A percentile compares a stretch with the other conserved stretches of the same genome.
Evolutionary conservation across 768 basidiomycete genomes (phyloP).

Genomic region (Pleurotus eryngii): DNA sequence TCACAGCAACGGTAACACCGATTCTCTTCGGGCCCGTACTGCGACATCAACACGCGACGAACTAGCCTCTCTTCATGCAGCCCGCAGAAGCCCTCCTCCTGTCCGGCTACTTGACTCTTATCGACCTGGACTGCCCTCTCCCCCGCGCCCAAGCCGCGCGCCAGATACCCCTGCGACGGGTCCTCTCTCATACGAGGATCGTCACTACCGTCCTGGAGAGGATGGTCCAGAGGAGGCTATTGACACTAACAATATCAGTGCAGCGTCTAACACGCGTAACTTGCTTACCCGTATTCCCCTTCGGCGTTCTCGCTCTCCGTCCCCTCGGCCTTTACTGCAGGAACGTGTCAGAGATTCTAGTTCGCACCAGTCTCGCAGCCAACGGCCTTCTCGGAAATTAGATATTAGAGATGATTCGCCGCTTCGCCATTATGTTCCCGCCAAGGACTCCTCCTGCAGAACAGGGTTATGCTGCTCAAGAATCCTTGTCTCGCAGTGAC

Average conservation of each 20-base stretch:
- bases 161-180: slow-evolving; percentile 19
- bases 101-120: slow-evolving; percentile 11
- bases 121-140: slow-evolving; percentile 13
- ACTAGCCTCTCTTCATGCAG: background rate
- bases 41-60: background rate
- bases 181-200: slow-evolving; percentile 52
- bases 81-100: slow-evolving; percentile 9
- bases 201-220: slow-evolving; percentile 59
- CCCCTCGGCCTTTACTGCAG: background rate
- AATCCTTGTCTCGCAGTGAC: slow-evolving; percentile 1
- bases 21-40: background rate
- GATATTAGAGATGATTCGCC: slow-evolving; percentile 13
- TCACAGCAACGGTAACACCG: background rate
- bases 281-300: background rate
- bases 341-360: background rate
- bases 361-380: background rate
- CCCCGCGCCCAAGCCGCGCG: slow-evolving; percentile 11
- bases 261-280: slow-evolving; percentile 16
- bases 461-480: background rate
- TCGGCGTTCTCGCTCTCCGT: slow-evolving; percentile 1
- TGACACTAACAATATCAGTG: slow-evolving; percentile 14
- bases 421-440: slow-evolving; percentile 22
- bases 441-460: slow-evolving; percentile 17
- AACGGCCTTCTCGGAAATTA: background rate
- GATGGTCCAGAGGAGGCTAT: slow-evolving; percentile 19